Conservation (phyloP, 176 grass and related monocot genomes). For the Pharus latifolius region DNA sequence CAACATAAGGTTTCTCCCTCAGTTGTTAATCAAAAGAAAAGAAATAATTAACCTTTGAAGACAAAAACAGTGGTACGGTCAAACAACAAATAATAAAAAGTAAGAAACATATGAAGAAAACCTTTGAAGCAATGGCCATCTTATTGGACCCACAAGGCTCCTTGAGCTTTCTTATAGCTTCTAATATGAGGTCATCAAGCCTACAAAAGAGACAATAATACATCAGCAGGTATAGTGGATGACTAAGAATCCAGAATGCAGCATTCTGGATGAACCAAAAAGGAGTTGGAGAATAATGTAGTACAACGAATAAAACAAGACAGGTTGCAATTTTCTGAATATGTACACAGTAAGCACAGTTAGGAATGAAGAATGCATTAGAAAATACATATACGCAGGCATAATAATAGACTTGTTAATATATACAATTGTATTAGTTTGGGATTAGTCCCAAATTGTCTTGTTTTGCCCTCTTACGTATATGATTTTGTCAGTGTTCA, state of each 20-base stretch:
- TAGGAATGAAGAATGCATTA: too few relatives aligned
- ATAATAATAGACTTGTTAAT: too few relatives aligned
- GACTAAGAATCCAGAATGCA: constrained; percentile 11
- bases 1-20: background rate
- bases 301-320: constrained; percentile 3
- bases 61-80: background rate
- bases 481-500: too few relatives aligned
- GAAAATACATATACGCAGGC: too few relatives aligned
- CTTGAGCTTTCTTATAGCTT: constrained; percentile 67
- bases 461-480: too few relatives aligned
- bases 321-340: background rate
- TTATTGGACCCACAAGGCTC: constrained; percentile 63
- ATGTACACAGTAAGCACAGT: too few relatives aligned
- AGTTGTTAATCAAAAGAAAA: background rate
- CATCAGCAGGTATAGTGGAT: background rate
- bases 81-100: too few relatives aligned
- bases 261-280: background rate
- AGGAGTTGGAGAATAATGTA: constrained; percentile 1
- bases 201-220: constrained; percentile 18
- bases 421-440: too few relatives aligned
- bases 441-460: too few relatives aligned
- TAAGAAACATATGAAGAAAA: too few relatives aligned
- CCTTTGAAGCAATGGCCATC: constrained; percentile 51
- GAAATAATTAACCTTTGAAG: background rate
- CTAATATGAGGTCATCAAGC: constrained; percentile 76